Conservation (phyloP, 129 eudicot genomes). For the Daucus carota region DNA sequence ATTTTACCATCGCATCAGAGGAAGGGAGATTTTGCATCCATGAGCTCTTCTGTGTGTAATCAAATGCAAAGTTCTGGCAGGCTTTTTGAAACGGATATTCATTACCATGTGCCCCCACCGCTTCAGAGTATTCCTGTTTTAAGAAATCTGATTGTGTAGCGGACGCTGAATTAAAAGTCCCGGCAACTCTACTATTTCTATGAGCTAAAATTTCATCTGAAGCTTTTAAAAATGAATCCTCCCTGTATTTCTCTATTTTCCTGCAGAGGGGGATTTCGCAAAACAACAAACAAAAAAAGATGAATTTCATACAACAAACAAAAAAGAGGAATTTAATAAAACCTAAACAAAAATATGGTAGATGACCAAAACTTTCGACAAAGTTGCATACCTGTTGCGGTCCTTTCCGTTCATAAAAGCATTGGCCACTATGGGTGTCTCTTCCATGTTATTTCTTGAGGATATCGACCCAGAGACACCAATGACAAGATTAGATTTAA, state of each 20-base stretch:
- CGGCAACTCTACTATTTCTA: conserved; percentile 41
- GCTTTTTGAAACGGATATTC: conserved; percentile 57
- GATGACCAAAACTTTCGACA: neutral
- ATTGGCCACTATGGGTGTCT: conserved; percentile 40
- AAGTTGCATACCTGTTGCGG: conserved; percentile 40
- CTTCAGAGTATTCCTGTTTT: conserved; percentile 60
- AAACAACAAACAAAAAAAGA: neutral
- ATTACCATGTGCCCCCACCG: conserved; percentile 30
- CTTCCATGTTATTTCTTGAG: conserved; percentile 40
- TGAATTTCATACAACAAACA: neutral
- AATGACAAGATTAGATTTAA: conserved; percentile 49
- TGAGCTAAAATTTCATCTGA: conserved; percentile 46
- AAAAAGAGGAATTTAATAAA: too few species aligned
- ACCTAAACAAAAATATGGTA: too few species aligned
- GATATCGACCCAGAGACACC: conserved; percentile 47
- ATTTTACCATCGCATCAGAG: conserved; percentile 54
- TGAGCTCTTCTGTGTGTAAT: conserved; percentile 51
- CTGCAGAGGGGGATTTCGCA: conserved; percentile 26
- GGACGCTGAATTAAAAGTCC: conserved; percentile 46
- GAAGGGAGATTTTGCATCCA: conserved; percentile 68
- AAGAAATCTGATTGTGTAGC: conserved; percentile 63
- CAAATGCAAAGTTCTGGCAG: conserved; percentile 43
- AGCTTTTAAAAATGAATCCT: conserved; percentile 38
- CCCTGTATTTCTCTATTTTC: conserved; percentile 57
- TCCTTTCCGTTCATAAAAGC: conserved; percentile 53